A percentile compares a stretch with the other conserved stretches of the same genome.
Conservation (phyloP, 148 eudicot genomes). For the Cornus controversa region DNA sequence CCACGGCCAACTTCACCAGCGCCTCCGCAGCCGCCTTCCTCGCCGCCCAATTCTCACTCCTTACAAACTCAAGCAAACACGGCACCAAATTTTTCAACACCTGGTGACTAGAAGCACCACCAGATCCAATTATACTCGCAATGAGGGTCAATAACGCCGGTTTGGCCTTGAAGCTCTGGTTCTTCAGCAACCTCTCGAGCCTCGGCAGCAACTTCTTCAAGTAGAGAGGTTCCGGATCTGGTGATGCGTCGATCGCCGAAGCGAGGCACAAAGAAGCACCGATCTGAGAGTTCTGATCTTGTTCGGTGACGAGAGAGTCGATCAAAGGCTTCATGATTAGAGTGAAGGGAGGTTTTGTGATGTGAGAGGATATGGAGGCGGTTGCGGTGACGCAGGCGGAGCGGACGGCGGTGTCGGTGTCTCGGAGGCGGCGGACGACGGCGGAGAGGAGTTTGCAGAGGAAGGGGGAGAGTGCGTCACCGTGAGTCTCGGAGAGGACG, state of each 20-base stretch:
- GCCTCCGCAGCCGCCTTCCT: conserved; percentile 86
- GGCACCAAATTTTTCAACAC: conserved; percentile 52
- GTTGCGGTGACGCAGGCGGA: conserved; percentile 47
- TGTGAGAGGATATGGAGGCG: conserved; percentile 37
- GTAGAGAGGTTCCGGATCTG: conserved; percentile 39
- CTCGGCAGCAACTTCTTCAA: conserved; percentile 33
- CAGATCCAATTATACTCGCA: conserved; percentile 54
- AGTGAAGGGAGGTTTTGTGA: conserved; percentile 49
- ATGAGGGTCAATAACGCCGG: conserved; percentile 53
- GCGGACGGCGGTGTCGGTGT: conserved; percentile 69
- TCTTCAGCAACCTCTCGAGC: conserved; percentile 51
- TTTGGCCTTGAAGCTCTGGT: conserved; percentile 72
- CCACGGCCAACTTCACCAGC: conserved; percentile 57
- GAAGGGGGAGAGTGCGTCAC: conserved; percentile 50
- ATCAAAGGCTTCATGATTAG: conserved; percentile 52
- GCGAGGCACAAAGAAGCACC: conserved; percentile 78
- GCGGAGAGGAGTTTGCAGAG: conserved; percentile 70
- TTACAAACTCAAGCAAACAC: conserved; percentile 56
- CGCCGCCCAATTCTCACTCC: conserved; percentile 81
- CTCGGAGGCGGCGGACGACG: conserved; percentile 65
- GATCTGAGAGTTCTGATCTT: conserved; percentile 62
- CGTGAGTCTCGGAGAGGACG: conserved; percentile 51
- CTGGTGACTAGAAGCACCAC: conserved; percentile 41
- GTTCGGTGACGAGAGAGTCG: conserved; percentile 74
- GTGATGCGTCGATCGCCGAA: conserved; percentile 57